Percentiles rank a stretch among this genome's conserved stretches.
Evolutionary conservation across 78 protist species (phyloP).

Genomic region (Pigoraptor vietnamica): DNA sequence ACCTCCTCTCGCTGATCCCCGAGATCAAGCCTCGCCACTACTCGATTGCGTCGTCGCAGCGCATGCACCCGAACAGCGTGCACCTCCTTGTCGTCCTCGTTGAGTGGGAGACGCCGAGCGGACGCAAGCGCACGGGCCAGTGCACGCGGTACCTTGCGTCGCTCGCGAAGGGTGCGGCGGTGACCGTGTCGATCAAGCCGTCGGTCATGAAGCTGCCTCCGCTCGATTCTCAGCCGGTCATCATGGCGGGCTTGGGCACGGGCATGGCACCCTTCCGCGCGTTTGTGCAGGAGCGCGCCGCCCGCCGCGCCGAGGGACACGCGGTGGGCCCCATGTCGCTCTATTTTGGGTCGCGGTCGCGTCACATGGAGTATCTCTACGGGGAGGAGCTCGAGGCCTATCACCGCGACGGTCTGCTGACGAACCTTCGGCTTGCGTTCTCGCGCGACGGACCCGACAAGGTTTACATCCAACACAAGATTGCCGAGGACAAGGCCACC

Average conservation of each 20-base stretch:
- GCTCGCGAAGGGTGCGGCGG: not conserved
- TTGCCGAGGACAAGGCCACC: constrained; percentile 31
- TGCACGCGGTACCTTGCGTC: constrained; percentile 41
- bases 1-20: constrained; percentile 41
- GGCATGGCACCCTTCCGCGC: constrained; percentile 75
- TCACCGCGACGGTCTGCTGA: constrained; percentile 32
- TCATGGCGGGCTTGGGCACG: constrained; percentile 63
- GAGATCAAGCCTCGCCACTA: constrained; percentile 63
- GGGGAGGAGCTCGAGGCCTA: constrained; percentile 43
- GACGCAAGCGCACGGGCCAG: constrained; percentile 27
- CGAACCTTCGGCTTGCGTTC: constrained; percentile 55
- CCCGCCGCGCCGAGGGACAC: not conserved
- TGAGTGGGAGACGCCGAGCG: constrained; percentile 37
- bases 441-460: constrained; percentile 61
- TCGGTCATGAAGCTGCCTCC: constrained; percentile 46
- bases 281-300: constrained; percentile 36
- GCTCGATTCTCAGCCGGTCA: constrained; percentile 16
- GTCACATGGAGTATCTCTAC: constrained; percentile 59
- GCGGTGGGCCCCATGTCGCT: constrained; percentile 38
- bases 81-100: constrained; percentile 53
- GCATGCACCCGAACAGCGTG: constrained; percentile 35
- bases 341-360: constrained; percentile 68
- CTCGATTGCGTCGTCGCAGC: constrained; percentile 57
- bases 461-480: constrained; percentile 69
- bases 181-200: constrained; percentile 40